Percentiles rank a stretch among this genome's conserved stretches.
phyloP scores from a whole-genome alignment of 495 filamentous ascomycete species.

The Usnea hakonensis region DNA sequence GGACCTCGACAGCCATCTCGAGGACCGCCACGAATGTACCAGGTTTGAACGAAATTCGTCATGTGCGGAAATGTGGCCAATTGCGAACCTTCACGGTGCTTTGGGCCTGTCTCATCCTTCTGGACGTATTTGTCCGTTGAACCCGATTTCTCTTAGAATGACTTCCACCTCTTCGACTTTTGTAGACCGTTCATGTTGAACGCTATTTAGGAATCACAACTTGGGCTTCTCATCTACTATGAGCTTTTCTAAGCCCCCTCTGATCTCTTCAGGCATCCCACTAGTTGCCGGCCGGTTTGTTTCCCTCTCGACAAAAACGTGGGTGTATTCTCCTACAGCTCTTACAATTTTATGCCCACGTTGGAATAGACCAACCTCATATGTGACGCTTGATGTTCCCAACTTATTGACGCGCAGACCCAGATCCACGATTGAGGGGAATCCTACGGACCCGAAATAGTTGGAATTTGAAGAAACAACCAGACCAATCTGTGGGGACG shows the following conservation, averaged over 20 bases:
- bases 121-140: too few species aligned
- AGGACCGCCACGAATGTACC: background rate
- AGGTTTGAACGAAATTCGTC: too few species aligned
- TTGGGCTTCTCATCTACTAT: slow-evolving; percentile 18
- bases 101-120: too few species aligned
- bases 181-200: background rate
- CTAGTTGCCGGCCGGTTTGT: slow-evolving; percentile 54
- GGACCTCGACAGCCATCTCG: slow-evolving; percentile 2
- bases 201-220: slow-evolving; percentile 24
- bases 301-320: slow-evolving; percentile 78
- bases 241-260: slow-evolving; percentile 44
- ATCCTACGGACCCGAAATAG: slow-evolving; percentile 77
- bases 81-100: too few species aligned
- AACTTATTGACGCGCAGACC: slow-evolving; percentile 76
- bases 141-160: too few species aligned
- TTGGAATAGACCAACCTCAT: slow-evolving; percentile 85
- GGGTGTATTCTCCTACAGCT: slow-evolving; percentile 78
- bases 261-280: slow-evolving; percentile 51
- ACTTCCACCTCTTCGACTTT: too few species aligned
- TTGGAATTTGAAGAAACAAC: slow-evolving; percentile 78
- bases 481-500: slow-evolving; percentile 61
- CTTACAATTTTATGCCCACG: slow-evolving; percentile 64
- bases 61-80: too few species aligned
- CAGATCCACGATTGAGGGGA: slow-evolving; percentile 73
- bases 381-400: slow-evolving; percentile 81